These are phyloP conservation scores for Rubia occidens DNA, from an alignment of 305 asterid species.

Conservation along the genomic window DNA sequence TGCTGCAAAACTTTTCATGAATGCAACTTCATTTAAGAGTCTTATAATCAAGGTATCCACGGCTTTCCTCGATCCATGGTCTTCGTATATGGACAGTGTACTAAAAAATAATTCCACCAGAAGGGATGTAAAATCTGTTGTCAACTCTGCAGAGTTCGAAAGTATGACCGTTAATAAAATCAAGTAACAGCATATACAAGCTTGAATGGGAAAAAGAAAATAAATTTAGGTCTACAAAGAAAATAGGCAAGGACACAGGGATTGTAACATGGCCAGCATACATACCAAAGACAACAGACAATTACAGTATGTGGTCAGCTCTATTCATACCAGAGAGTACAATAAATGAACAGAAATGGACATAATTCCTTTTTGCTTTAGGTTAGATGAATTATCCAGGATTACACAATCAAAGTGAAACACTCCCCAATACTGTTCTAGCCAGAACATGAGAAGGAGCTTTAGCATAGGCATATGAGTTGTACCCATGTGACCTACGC, in stretches of 20 bases:
- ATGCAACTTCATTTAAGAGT: slow-evolving; percentile 45
- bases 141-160: slow-evolving; percentile 48
- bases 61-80: slow-evolving; percentile 71
- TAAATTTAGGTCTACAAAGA: not conserved
- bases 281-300: too few relatives aligned
- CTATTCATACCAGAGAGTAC: too few relatives aligned
- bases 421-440: too few relatives aligned
- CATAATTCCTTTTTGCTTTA: not conserved
- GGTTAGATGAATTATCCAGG: not conserved
- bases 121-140: slow-evolving; percentile 52
- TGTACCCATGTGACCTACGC: not conserved
- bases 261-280: too few relatives aligned
- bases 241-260: not conserved
- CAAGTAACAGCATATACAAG: not conserved
- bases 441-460: not conserved
- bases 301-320: too few relatives aligned
- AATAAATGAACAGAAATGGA: too few relatives aligned
- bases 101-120: slow-evolving; percentile 73
- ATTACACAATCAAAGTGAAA: too few relatives aligned
- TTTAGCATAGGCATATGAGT: not conserved
- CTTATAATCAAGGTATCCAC: slow-evolving; percentile 69
- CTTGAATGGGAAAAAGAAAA: not conserved
- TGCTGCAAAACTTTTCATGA: slow-evolving; percentile 83
- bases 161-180: slow-evolving; percentile 20
- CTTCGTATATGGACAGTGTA: slow-evolving; percentile 62